A percentile compares a stretch with the other conserved stretches of the same genome.
Evolutionary conservation across 805 yeast species (phyloP).

Genomic region (Saturnispora halmiae): DNA sequence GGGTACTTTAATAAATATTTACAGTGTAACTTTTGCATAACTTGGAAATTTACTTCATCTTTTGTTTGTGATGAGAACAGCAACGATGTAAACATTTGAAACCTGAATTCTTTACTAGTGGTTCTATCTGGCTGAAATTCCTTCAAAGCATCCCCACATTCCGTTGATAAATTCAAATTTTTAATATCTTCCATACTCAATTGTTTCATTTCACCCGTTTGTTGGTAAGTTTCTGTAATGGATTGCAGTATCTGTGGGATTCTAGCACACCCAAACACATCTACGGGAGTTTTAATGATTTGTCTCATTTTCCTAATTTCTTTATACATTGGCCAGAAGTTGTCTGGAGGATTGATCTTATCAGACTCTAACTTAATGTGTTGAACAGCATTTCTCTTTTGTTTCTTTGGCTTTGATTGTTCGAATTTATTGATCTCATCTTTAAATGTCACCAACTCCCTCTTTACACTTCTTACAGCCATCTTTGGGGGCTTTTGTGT

Average conservation of each 20-base stretch:
- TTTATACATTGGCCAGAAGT: conserved; percentile 50
- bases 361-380: conserved; percentile 11
- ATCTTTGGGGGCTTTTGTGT: neutral
- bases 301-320: conserved; percentile 59
- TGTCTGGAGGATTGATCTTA: conserved; percentile 14
- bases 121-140: conserved; percentile 9
- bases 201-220: conserved; percentile 6
- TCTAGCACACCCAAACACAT: conserved; percentile 74
- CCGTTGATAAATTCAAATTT: neutral
- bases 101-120: conserved; percentile 35
- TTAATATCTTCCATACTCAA: conserved; percentile 8
- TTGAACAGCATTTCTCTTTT: conserved; percentile 5
- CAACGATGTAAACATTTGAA: conserved; percentile 67
- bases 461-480: neutral
- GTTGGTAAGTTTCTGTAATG: conserved; percentile 14
- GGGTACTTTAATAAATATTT: conserved; percentile 32
- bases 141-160: conserved; percentile 5
- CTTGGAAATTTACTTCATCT: conserved; percentile 74
- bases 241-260: conserved; percentile 38
- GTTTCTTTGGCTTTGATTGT: conserved; percentile 1
- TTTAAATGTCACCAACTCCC: conserved; percentile 6
- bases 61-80: conserved; percentile 90
- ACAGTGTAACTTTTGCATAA: conserved; percentile 53
- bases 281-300: conserved; percentile 72
- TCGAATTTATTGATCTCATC: conserved; percentile 9